These are phyloP conservation scores for Elsinoe fawcettii DNA, from an alignment of 2,329 filamentous ascomycete species.

Conservation along the genomic window DNA sequence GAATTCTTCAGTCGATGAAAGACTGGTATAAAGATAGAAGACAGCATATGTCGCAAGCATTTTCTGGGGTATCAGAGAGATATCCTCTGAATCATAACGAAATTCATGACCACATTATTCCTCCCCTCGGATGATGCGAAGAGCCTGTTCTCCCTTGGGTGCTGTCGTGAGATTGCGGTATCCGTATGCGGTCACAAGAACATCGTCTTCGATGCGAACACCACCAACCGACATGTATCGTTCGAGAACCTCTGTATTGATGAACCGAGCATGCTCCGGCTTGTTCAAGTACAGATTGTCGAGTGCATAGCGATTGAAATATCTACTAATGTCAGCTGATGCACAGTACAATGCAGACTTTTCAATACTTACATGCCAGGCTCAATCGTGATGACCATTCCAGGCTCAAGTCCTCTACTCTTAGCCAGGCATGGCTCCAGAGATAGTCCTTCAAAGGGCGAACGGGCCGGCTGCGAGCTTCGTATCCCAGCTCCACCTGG, in stretches of 20 bases:
- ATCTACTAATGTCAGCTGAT: slow-evolving; percentile 47
- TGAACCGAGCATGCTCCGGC: slow-evolving; percentile 64
- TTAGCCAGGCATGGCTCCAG: not conserved
- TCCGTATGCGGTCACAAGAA: slow-evolving; percentile 61
- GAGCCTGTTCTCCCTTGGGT: slow-evolving; percentile 59
- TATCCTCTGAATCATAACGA: not conserved
- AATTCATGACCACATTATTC: not conserved
- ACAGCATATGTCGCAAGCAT: not conserved
- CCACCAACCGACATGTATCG: slow-evolving; percentile 78
- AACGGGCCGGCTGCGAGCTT: not conserved
- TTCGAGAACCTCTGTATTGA: slow-evolving; percentile 64
- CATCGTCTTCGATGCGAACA: slow-evolving; percentile 65
- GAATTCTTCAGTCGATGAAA: not conserved
- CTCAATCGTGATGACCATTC: slow-evolving; percentile 51
- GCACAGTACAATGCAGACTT: not conserved
- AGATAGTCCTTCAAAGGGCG: not conserved
- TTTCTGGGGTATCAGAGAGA: not conserved
- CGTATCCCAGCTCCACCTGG: slow-evolving; percentile 1
- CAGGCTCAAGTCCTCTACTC: slow-evolving; percentile 35
- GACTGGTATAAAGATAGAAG: not conserved
- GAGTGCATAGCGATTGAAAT: slow-evolving; percentile 87
- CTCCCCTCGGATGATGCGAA: slow-evolving; percentile 43
- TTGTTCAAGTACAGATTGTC: slow-evolving; percentile 64
- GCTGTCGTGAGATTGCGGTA: slow-evolving; percentile 66
- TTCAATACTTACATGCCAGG: slow-evolving; percentile 37